These are phyloP conservation scores for Bothriochloa decipiens DNA, from an alignment of 176 grass and related monocot genomes.

Conservation along the genomic window DNA sequence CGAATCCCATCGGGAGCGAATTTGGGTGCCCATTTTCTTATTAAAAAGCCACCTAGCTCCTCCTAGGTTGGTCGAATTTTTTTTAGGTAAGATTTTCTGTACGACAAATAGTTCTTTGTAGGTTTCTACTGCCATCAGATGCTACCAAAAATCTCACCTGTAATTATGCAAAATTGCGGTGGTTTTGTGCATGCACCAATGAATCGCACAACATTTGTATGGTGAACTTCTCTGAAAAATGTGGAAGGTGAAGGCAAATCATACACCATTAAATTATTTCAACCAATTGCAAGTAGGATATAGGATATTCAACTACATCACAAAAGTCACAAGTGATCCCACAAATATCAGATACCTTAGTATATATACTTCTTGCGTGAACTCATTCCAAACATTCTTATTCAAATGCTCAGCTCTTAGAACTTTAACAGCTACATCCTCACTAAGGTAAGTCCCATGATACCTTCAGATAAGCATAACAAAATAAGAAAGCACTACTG, in stretches of 20 bases:
- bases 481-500: neutral
- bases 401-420: slow-evolving; percentile 89
- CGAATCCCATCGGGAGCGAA: no score
- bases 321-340: slow-evolving; percentile 26
- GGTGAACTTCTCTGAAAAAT: slow-evolving; percentile 87
- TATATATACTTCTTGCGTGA: slow-evolving; percentile 96
- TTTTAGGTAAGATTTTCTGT: slow-evolving; percentile 9
- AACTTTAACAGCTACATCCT: slow-evolving; percentile 98
- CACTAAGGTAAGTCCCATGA: slow-evolving; percentile 85
- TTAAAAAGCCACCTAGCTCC: no score
- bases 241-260: slow-evolving; percentile 32
- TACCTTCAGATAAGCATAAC: slow-evolving; percentile 69
- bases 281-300: slow-evolving; percentile 4
- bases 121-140: slow-evolving; percentile 20
- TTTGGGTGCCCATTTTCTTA: no score
- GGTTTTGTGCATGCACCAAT: slow-evolving; percentile 94
- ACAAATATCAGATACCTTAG: slow-evolving; percentile 75
- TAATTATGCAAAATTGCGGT: slow-evolving; percentile 89
- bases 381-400: slow-evolving; percentile 80
- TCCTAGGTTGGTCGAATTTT: no score
- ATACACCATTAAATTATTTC: slow-evolving; percentile 13
- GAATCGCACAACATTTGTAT: slow-evolving; percentile 96
- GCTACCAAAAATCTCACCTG: slow-evolving; percentile 62
- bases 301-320: slow-evolving; percentile 20
- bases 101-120: slow-evolving; percentile 17